Conservation (phyloP, 1,139 yeast genomes). For the Kluyveromyces sp. region DNA sequence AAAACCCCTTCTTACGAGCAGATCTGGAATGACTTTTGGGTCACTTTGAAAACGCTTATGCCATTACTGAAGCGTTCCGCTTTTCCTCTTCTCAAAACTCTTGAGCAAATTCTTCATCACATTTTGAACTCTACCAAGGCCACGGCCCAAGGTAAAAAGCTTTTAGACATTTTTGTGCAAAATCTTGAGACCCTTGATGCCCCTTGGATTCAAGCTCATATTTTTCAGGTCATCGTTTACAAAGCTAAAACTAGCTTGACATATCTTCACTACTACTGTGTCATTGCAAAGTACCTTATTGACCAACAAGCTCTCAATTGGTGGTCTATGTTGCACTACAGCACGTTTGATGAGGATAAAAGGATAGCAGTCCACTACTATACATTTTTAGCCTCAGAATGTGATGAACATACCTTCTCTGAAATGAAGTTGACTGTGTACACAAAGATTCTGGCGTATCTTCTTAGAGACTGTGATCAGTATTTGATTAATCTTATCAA, state of each 20-base stretch:
- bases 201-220: slow-evolving; percentile 22
- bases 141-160: slow-evolving; percentile 3
- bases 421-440: slow-evolving; percentile 21
- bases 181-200: slow-evolving; percentile 17
- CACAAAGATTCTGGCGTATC: slow-evolving; percentile 13
- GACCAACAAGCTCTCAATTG: slow-evolving; percentile 20
- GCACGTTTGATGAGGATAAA: slow-evolving; percentile 14
- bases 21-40: slow-evolving; percentile 10
- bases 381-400: slow-evolving; percentile 15
- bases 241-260: slow-evolving; percentile 13
- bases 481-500: slow-evolving; percentile 13
- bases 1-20: not conserved
- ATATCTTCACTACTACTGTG: slow-evolving; percentile 24
- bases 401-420: slow-evolving; percentile 23
- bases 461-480: slow-evolving; percentile 14
- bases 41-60: slow-evolving; percentile 1
- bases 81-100: slow-evolving; percentile 11
- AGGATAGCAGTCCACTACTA: slow-evolving; percentile 17
- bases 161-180: slow-evolving; percentile 16
- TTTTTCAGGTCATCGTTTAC: slow-evolving; percentile 20
- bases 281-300: slow-evolving; percentile 20
- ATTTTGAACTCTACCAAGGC: slow-evolving; percentile 9
- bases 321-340: slow-evolving; percentile 29
- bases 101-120: slow-evolving; percentile 10
- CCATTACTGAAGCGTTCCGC: slow-evolving; percentile 7